A percentile compares a stretch with the other conserved stretches of the same genome.
Evolutionary conservation across 768 basidiomycete species (phyloP).

Genomic region (Candolleomyces aberdarensis): DNA sequence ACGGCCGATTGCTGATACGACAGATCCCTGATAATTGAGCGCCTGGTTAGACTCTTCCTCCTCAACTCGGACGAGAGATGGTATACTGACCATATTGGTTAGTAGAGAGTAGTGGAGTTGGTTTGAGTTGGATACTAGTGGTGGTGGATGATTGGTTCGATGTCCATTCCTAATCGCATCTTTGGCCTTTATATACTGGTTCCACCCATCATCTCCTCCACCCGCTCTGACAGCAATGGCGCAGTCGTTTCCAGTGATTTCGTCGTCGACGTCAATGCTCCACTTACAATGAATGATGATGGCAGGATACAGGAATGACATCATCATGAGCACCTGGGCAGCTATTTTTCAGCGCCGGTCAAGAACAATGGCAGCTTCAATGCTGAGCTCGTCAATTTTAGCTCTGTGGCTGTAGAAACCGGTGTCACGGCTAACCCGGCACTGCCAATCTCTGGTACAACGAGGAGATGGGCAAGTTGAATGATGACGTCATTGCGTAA

Average conservation of each 20-base stretch:
- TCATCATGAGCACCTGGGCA: too few species aligned
- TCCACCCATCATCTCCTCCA: not conserved
- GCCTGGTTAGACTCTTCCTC: not conserved
- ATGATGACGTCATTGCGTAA: too few species aligned
- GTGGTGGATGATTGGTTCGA: not conserved
- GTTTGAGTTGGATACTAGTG: not conserved
- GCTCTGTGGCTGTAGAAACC: too few species aligned
- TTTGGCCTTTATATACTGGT: not conserved
- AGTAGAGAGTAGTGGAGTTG: not conserved
- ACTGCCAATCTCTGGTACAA: too few species aligned
- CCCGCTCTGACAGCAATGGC: not conserved
- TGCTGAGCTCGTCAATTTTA: too few species aligned
- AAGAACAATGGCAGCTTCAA: too few species aligned
- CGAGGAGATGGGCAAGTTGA: too few species aligned
- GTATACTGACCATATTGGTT: not conserved
- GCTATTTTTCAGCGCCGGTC: too few species aligned
- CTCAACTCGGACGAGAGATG: not conserved
- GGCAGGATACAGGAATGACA: not conserved
- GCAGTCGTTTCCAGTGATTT: not conserved
- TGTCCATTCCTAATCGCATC: not conserved
- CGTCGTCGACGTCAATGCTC: not conserved
- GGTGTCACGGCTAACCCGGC: too few species aligned
- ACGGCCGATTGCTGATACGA: constrained; percentile 62
- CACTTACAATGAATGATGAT: not conserved
- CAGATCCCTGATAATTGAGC: constrained; percentile 43